A percentile compares a stretch with the other conserved stretches of the same genome.
phyloP scores from a whole-genome alignment of 2,329 filamentous ascomycete genomes.

The Talaromyces islandicus region DNA sequence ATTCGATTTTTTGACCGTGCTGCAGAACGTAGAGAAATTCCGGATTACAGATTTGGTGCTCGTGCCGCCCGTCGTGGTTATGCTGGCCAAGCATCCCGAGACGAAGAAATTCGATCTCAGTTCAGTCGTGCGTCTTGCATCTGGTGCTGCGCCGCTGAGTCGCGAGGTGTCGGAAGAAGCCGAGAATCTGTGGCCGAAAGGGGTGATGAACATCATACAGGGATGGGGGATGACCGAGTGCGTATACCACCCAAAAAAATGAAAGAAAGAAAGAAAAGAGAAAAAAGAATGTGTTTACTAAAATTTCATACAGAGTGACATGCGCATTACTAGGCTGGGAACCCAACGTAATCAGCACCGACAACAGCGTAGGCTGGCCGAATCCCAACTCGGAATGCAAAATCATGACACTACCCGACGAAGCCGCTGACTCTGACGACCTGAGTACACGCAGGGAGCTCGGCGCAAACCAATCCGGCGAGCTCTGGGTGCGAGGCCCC shows the following conservation, averaged over 20 bases:
- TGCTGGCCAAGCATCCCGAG: slow-evolving; percentile 65
- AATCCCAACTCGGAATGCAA: slow-evolving; percentile 64
- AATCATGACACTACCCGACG: slow-evolving; percentile 47
- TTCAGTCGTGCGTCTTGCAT: slow-evolving; percentile 54
- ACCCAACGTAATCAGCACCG: slow-evolving; percentile 38
- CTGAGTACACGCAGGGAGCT: slow-evolving; percentile 1
- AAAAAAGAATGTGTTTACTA: neutral
- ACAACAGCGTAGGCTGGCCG: slow-evolving; percentile 55
- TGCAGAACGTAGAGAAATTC: slow-evolving; percentile 62
- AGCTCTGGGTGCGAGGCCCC: slow-evolving; percentile 67
- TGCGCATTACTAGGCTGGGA: slow-evolving; percentile 65
- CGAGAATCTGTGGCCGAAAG: slow-evolving; percentile 50
- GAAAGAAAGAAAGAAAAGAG: slow-evolving; percentile 35
- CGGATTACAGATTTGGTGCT: slow-evolving; percentile 60
- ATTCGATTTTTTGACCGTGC: slow-evolving; percentile 69
- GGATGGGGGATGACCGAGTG: slow-evolving; percentile 62
- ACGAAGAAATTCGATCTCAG: slow-evolving; percentile 62
- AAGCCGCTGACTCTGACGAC: neutral
- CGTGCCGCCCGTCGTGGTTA: slow-evolving; percentile 71
- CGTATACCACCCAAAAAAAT: slow-evolving; percentile 19
- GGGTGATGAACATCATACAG: slow-evolving; percentile 54
- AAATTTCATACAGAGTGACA: slow-evolving; percentile 48
- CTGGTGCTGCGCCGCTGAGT: slow-evolving; percentile 66
- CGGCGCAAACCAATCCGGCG: slow-evolving; percentile 48
- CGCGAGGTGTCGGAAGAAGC: slow-evolving; percentile 47